Evolutionary conservation across 2,329 filamentous ascomycete genomes (phyloP).

Genomic region (Microdochium bolleyi): DNA sequence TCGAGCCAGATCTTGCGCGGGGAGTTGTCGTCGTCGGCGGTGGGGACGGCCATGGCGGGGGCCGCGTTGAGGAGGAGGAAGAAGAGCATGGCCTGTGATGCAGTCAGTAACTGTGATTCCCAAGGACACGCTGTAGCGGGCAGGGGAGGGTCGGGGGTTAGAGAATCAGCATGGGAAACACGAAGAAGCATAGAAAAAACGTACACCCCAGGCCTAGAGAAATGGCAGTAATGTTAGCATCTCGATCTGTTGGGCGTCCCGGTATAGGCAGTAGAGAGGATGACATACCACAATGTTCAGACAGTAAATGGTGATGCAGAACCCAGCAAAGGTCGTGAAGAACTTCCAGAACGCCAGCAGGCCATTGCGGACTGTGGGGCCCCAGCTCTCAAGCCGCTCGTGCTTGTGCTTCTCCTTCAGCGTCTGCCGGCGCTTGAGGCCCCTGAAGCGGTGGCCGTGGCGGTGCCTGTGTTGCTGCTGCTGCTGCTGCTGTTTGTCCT

Average conservation of each 20-base stretch:
- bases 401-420: conserved; percentile 10
- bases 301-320: conserved; percentile 19
- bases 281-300: conserved; percentile 17
- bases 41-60: conserved; percentile 3
- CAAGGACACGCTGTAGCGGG: too few species aligned
- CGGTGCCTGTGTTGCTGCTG: conserved; percentile 6
- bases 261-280: not conserved
- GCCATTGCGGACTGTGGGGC: conserved; percentile 13
- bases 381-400: conserved; percentile 13
- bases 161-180: too few species aligned
- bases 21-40: conserved; percentile 39
- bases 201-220: conserved; percentile 12
- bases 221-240: not conserved
- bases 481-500: not conserved
- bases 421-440: not conserved
- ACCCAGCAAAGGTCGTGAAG: conserved; percentile 16
- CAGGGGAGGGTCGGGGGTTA: too few species aligned
- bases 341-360: conserved; percentile 19
- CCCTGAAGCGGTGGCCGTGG: conserved; percentile 5
- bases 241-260: too few species aligned
- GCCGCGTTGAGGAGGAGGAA: conserved; percentile 17
- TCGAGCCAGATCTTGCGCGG: conserved; percentile 78
- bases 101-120: too few species aligned
- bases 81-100: conserved; percentile 22
- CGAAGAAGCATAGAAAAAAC: too few species aligned